Conservation (phyloP, 352 stramenopile species). For the Globisporangium takayamanum region DNA sequence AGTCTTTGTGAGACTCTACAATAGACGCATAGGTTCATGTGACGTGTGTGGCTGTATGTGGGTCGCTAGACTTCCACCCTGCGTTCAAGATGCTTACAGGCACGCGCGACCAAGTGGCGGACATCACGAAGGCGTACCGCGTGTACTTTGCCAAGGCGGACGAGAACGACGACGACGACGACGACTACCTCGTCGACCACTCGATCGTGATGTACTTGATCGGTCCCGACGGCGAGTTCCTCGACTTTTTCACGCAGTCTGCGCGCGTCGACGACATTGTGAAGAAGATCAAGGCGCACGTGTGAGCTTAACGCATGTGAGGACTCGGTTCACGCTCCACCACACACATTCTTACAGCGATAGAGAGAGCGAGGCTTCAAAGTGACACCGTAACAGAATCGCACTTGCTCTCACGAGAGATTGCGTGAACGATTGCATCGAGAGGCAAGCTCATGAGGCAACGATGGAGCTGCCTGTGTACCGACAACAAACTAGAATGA, state of each 20-base stretch:
- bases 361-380: not conserved
- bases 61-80: constrained; percentile 63
- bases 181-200: constrained; percentile 99
- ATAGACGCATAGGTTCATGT: not conserved
- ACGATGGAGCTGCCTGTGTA: not conserved
- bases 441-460: not conserved
- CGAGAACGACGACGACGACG: constrained; percentile 92
- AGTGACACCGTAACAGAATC: not conserved
- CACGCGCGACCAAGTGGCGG: constrained; percentile 92
- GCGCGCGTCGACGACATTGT: constrained; percentile 93
- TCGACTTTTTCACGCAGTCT: constrained; percentile 99
- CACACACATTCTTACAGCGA: not conserved
- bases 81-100: constrained; percentile 88
- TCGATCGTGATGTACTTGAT: constrained; percentile 99
- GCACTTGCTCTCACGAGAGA: not conserved
- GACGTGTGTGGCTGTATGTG: not conserved
- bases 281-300: constrained; percentile 88
- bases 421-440: not conserved
- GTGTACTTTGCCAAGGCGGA: constrained; percentile 98
- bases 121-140: constrained; percentile 97
- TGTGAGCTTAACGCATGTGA: constrained; percentile 18
- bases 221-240: constrained; percentile 93
- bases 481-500: not conserved
- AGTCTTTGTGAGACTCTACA: not conserved
- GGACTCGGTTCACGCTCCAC: not conserved